These are phyloP conservation scores for Puccinia novopanici DNA, from an alignment of 1,284 basidiomycete genomes.

Conservation along the genomic window DNA sequence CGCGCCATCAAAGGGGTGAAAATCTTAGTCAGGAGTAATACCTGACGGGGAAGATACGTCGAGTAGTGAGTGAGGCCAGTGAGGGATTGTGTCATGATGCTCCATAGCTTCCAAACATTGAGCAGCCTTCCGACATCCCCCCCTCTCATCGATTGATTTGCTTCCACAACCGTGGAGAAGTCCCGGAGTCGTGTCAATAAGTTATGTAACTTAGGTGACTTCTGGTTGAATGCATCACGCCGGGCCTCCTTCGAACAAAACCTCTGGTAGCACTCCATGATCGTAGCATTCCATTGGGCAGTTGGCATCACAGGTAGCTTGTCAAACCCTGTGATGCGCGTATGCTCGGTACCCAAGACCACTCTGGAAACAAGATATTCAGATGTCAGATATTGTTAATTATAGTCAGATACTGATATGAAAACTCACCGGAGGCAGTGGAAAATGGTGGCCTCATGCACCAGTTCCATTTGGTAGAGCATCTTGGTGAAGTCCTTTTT, in stretches of 20 bases:
- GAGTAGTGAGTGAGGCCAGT: not conserved
- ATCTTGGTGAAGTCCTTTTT: slow-evolving; percentile 19
- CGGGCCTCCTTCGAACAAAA: not conserved
- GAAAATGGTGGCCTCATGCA: not conserved
- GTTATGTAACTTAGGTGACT: not conserved
- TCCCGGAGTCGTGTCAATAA: not conserved
- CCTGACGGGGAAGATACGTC: not conserved
- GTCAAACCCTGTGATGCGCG: not conserved
- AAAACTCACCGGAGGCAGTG: slow-evolving; percentile 19
- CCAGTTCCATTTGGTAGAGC: not conserved
- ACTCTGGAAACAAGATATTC: not conserved
- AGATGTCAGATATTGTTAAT: not conserved
- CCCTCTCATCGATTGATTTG: too few relatives aligned
- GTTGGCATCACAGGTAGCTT: not conserved
- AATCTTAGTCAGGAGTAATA: not conserved
- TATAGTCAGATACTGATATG: not conserved
- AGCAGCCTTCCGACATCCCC: too few relatives aligned
- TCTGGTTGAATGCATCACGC: not conserved
- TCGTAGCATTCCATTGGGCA: not conserved
- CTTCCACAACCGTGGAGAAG: slow-evolving; percentile 10
- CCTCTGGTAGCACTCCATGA: not conserved
- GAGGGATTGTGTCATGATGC: not conserved
- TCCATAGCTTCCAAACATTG: not conserved
- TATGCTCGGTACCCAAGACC: not conserved
- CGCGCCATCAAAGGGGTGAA: not conserved